phyloP scores from a whole-genome alignment of 805 yeast species.

The Saccharomycopsis babjevae region DNA sequence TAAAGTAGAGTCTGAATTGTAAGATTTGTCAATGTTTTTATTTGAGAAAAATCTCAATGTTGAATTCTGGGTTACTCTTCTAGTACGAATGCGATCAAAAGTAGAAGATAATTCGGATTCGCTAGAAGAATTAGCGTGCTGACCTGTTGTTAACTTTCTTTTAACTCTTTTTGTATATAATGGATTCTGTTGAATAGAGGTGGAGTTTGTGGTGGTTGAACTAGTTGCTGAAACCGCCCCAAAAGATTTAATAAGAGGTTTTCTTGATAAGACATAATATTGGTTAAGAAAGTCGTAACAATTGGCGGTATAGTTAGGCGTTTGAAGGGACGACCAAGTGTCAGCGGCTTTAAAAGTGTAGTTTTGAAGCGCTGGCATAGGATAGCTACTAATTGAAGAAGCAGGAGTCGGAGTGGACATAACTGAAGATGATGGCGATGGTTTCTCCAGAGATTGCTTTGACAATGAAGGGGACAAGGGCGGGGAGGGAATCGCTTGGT shows the following conservation, averaged over 20 bases:
- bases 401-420: not conserved
- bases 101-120: slow-evolving; percentile 14
- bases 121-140: not conserved
- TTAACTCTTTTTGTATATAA: slow-evolving; percentile 15
- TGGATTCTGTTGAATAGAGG: not conserved
- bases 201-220: slow-evolving; percentile 2
- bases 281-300: slow-evolving; percentile 46
- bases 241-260: slow-evolving; percentile 19
- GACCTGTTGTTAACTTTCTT: not conserved
- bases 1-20: not conserved
- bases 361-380: slow-evolving; percentile 37
- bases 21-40: not conserved
- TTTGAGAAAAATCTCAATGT: not conserved
- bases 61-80: slow-evolving; percentile 36
- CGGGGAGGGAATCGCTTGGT: slow-evolving; percentile 33
- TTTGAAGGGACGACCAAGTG: slow-evolving; percentile 39
- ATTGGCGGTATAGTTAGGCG: slow-evolving; percentile 35
- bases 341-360: slow-evolving; percentile 36
- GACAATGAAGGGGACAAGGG: slow-evolving; percentile 34
- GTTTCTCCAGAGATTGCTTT: slow-evolving; percentile 16
- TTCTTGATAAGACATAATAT: slow-evolving; percentile 26
- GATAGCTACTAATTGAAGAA: slow-evolving; percentile 28
- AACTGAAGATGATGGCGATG: not conserved
- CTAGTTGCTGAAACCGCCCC: slow-evolving; percentile 21
- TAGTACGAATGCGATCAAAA: slow-evolving; percentile 41